phyloP scores from a whole-genome alignment of 2,329 filamentous ascomycete genomes.

The Calonectria multiphialidica region DNA sequence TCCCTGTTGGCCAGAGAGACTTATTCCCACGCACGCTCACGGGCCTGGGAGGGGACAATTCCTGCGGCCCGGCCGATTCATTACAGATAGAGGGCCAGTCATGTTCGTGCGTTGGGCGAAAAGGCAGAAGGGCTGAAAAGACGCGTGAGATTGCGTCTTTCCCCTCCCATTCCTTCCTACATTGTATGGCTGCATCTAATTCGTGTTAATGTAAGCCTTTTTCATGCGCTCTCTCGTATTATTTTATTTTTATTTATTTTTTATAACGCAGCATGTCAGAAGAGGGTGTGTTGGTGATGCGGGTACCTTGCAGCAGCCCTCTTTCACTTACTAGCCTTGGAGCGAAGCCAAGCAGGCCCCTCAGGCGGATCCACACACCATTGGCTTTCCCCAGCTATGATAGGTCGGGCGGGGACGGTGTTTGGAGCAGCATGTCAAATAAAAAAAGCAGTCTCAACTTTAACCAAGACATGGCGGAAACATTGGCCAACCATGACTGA shows the following conservation, averaged over 20 bases:
- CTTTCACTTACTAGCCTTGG: slow-evolving; percentile 1
- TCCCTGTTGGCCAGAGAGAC: neutral
- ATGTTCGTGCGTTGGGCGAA: neutral
- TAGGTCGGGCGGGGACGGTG: slow-evolving; percentile 9
- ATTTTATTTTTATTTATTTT: neutral
- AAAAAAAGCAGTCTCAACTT: neutral
- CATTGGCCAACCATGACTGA: neutral
- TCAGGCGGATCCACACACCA: neutral
- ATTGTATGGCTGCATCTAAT: neutral
- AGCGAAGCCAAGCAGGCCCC: neutral
- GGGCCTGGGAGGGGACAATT: neutral
- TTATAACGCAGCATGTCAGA: neutral
- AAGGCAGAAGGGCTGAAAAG: neutral
- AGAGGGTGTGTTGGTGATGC: slow-evolving; percentile 32
- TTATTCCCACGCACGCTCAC: neutral
- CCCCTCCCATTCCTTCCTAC: neutral
- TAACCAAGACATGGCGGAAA: slow-evolving; percentile 5
- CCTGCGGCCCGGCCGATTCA: neutral
- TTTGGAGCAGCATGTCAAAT: neutral
- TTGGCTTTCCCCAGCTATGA: neutral
- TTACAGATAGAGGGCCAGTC: neutral
- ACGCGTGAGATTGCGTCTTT: neutral
- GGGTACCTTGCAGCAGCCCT: slow-evolving; percentile 42
- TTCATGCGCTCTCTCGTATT: neutral
- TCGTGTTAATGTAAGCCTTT: neutral